A percentile compares a stretch with the other conserved stretches of the same genome.
phyloP scores from a whole-genome alignment of 1,284 basidiomycete genomes.

The Fistulinella cinereoalba region DNA sequence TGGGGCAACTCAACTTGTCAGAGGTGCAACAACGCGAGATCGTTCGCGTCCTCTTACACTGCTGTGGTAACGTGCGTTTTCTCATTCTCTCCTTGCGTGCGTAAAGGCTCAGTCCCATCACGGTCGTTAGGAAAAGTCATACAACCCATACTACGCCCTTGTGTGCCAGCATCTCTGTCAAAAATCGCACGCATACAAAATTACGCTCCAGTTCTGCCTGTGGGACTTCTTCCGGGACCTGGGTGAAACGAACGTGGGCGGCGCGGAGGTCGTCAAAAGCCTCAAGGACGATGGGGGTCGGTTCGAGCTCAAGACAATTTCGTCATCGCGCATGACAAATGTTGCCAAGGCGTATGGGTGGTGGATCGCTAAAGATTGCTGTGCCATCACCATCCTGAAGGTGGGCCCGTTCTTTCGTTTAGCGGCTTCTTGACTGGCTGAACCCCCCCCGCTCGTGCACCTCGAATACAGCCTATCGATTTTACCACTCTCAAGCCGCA shows the following conservation, averaged over 20 bases:
- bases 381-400: constrained; percentile 80
- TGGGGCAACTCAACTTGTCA: constrained; percentile 80
- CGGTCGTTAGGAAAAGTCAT: constrained; percentile 75
- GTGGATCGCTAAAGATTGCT: constrained; percentile 76
- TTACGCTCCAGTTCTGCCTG: constrained; percentile 93
- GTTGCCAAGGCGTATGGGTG: constrained; percentile 79
- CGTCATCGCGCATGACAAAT: constrained; percentile 57
- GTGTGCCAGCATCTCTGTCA: constrained; percentile 75
- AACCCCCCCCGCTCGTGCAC: neutral
- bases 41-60: constrained; percentile 88
- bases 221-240: constrained; percentile 97
- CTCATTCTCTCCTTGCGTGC: constrained; percentile 1
- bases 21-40: constrained; percentile 95
- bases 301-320: constrained; percentile 55
- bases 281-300: constrained; percentile 47
- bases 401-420: constrained; percentile 39
- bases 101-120: neutral
- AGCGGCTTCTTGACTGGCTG: neutral
- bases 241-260: constrained; percentile 82
- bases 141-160: constrained; percentile 96
- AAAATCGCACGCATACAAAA: constrained; percentile 77
- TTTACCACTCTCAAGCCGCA: constrained; percentile 70
- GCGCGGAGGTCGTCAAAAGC: constrained; percentile 71
- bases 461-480: constrained; percentile 66
- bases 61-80: constrained; percentile 76